These are phyloP conservation scores for Cladosporium oxysporum DNA, from an alignment of 2,329 filamentous ascomycete genomes.

Conservation along the genomic window DNA sequence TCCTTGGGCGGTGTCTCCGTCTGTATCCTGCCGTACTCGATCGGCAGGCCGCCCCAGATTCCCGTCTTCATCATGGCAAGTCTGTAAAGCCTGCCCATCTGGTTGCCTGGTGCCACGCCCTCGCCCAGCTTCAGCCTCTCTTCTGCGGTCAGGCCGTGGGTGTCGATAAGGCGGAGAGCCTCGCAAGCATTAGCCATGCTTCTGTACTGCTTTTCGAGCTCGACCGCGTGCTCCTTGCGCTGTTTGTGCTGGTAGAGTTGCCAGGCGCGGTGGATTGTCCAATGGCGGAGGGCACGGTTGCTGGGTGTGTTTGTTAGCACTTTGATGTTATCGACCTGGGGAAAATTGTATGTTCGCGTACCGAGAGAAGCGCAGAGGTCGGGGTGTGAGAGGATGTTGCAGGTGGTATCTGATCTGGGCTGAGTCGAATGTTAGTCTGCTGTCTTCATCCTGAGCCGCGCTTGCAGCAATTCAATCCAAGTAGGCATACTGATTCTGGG, in stretches of 20 bases:
- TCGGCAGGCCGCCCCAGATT: slow-evolving; percentile 77
- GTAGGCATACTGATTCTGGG: slow-evolving; percentile 34
- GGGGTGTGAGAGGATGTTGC: slow-evolving; percentile 66
- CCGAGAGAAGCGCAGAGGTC: slow-evolving; percentile 84
- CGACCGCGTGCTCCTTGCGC: slow-evolving; percentile 63
- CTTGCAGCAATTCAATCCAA: neutral
- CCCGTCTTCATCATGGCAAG: slow-evolving; percentile 90
- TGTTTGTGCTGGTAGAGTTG: slow-evolving; percentile 73
- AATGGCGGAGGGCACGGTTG: slow-evolving; percentile 85
- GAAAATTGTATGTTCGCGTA: slow-evolving; percentile 15
- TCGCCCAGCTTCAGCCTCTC: slow-evolving; percentile 30
- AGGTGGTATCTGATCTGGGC: slow-evolving; percentile 70
- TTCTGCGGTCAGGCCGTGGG: slow-evolving; percentile 41
- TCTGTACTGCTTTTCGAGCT: slow-evolving; percentile 77
- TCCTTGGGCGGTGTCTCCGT: slow-evolving; percentile 76
- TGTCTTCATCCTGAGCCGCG: neutral
- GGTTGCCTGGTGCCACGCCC: slow-evolving; percentile 44
- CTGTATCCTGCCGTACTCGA: slow-evolving; percentile 86
- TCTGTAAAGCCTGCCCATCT: slow-evolving; percentile 75
- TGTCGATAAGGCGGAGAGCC: slow-evolving; percentile 63
- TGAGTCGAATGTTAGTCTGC: slow-evolving; percentile 34
- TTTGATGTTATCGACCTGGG: neutral
- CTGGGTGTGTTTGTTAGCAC: slow-evolving; percentile 5
- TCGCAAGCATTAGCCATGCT: slow-evolving; percentile 85
- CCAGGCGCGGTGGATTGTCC: slow-evolving; percentile 98